These are phyloP conservation scores for Penicillium italicum DNA, from an alignment of 2,329 filamentous ascomycete genomes.

Conservation along the genomic window DNA sequence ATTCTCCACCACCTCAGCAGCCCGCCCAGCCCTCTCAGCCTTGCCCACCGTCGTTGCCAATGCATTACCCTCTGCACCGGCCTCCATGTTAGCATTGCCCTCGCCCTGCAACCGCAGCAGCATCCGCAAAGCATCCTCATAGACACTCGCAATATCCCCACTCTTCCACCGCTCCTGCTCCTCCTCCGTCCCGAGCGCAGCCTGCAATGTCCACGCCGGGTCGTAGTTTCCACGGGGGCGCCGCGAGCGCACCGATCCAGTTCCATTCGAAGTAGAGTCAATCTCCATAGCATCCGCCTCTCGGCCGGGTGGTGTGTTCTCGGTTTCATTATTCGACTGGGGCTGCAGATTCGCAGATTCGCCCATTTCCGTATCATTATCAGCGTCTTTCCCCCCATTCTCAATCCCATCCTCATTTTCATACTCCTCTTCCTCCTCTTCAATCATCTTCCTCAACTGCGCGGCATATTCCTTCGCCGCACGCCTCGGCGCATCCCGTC, in stretches of 20 bases:
- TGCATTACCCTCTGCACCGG: slow-evolving; percentile 30
- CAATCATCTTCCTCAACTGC: slow-evolving; percentile 33
- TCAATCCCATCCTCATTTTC: slow-evolving; percentile 56
- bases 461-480: slow-evolving; percentile 42
- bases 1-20: slow-evolving; percentile 47
- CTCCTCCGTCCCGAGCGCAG: slow-evolving; percentile 32
- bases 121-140: slow-evolving; percentile 40
- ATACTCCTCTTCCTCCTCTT: slow-evolving; percentile 46
- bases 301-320: background rate
- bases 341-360: slow-evolving; percentile 10
- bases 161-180: slow-evolving; percentile 40
- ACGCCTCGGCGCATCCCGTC: slow-evolving; percentile 43
- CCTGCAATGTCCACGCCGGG: slow-evolving; percentile 31
- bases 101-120: slow-evolving; percentile 41
- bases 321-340: background rate
- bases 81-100: slow-evolving; percentile 18
- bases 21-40: slow-evolving; percentile 44
- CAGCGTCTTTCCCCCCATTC: slow-evolving; percentile 37
- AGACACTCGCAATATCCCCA: slow-evolving; percentile 43
- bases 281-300: slow-evolving; percentile 29
- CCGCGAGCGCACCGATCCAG: background rate
- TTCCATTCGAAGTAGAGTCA: slow-evolving; percentile 20
- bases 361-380: slow-evolving; percentile 31
- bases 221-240: background rate
- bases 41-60: slow-evolving; percentile 47